These are phyloP conservation scores for Alternaria sp. DNA, from an alignment of 2,329 filamentous ascomycete genomes.

Conservation along the genomic window DNA sequence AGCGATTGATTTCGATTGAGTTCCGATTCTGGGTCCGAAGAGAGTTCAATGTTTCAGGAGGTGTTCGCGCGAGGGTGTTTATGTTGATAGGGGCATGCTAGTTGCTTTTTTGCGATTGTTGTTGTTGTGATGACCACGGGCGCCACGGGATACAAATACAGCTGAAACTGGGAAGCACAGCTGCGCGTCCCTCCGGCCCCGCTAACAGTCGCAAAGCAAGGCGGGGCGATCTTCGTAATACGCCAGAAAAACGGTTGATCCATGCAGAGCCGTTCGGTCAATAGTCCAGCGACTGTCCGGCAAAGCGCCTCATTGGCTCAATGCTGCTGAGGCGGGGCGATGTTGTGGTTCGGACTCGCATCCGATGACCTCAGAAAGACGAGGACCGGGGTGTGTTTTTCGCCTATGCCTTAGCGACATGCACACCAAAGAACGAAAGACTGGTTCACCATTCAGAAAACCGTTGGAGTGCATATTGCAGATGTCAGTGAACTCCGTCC, in stretches of 20 bases:
- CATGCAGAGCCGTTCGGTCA: slow-evolving; percentile 11
- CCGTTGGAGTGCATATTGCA: background rate
- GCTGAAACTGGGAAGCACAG: slow-evolving; percentile 7
- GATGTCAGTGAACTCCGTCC: background rate
- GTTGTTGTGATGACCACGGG: slow-evolving; percentile 4
- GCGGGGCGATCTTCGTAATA: slow-evolving; percentile 10
- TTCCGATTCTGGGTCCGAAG: background rate
- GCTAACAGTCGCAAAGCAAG: slow-evolving; percentile 10
- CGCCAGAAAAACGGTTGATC: slow-evolving; percentile 13
- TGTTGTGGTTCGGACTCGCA: background rate
- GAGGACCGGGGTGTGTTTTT: background rate
- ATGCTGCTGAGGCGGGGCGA: background rate
- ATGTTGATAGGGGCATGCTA: slow-evolving; percentile 8
- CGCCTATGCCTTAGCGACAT: background rate
- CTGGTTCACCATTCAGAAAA: background rate
- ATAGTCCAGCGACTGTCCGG: background rate
- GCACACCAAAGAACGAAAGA: background rate
- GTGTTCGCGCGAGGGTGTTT: background rate
- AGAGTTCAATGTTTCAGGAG: background rate
- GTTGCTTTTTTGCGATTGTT: slow-evolving; percentile 11
- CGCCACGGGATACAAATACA: slow-evolving; percentile 11
- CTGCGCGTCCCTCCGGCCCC: slow-evolving; percentile 5
- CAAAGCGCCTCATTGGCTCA: background rate
- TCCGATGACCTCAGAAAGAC: slow-evolving; percentile 4
- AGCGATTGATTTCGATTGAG: background rate